Percentiles rank a stretch among this genome's conserved stretches.
Conservation (phyloP, 2,329 filamentous ascomycete species). For the Ceratocystis papillata region DNA sequence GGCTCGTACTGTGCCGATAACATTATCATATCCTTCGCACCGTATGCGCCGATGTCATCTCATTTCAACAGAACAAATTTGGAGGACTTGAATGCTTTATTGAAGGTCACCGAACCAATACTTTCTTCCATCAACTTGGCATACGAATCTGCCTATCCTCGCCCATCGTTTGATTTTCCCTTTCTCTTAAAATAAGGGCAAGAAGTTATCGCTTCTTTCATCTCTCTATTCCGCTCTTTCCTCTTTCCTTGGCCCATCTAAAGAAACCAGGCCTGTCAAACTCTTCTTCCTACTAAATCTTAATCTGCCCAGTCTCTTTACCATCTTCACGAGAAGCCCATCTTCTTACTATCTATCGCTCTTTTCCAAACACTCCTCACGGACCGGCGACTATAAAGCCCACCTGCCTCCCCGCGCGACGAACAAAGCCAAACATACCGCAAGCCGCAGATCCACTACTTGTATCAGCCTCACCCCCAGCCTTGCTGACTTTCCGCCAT, state of each 20-base stretch:
- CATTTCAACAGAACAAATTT: not conserved
- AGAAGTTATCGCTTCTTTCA: too few species aligned
- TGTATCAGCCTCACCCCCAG: not conserved
- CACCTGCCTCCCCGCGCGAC: not conserved
- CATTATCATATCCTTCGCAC: not conserved
- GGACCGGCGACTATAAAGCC: not conserved
- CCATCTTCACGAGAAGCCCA: not conserved
- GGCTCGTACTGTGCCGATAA: too few species aligned
- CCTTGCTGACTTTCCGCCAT: slow-evolving; percentile 37
- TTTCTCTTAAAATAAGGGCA: too few species aligned
- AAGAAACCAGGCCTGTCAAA: too few species aligned
- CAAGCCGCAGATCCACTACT: slow-evolving; percentile 5
- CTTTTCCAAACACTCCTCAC: not conserved
- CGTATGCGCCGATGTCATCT: not conserved
- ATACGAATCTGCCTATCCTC: too few species aligned
- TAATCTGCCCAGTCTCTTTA: not conserved
- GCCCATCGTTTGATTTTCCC: too few species aligned
- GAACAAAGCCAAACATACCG: not conserved
- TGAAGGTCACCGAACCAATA: too few species aligned
- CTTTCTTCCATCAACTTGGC: too few species aligned
- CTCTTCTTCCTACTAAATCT: not conserved
- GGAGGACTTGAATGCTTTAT: not conserved
- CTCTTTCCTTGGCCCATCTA: too few species aligned
- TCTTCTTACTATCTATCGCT: not conserved
- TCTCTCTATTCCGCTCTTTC: too few species aligned